Base-by-base conservation (phyloP, 192 early-diverging fungal species). In the Gigaspora rosea region DNA sequence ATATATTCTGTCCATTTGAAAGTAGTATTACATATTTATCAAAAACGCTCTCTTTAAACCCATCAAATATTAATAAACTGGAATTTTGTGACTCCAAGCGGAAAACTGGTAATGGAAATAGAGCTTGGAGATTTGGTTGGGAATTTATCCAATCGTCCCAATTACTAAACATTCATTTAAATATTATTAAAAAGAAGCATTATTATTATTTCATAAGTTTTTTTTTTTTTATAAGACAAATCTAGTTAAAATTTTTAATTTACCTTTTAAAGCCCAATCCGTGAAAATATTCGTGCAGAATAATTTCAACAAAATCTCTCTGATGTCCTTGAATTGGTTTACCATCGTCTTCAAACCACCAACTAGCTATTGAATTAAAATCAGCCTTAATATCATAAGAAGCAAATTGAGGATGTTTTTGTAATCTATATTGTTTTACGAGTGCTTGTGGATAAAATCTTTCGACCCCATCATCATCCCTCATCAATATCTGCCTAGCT, bases 371-470 rank as follows among this genome's bases (percentile, higher is more conserved):
- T 8, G 61, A 76, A 54, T 85, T 83, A 63, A 85, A 85, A 72
- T 67, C 51, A 11, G 72, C 80, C 72, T 70, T 67, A 73, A 85
- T 85, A 67, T 85, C 82, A 52, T 73, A 77, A 3, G 61, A 11
- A 11, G 62, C 50, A 72, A 76, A 85, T 35, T 71, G 46, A 1
- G 80, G 82, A 32, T 58, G 62, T 13, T 64, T 33, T 15, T 73
- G 0, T n/a, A 76, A 13, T 32, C 54, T 71, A 18, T 78, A 79
- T 20, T 85, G 84, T 63, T 85, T 85, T 15, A 85, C 56, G 12
- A 82, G 51, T 13, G 82, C 75, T 70, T 85, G 84, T 33, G 84
- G 84, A 51, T 82, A 85, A 67, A 82, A 76, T 32, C 84, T 51
- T 20, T 64, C 62, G 48, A 80, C 63, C 12, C 75, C 75, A 58